Percentiles rank a stretch among this genome's conserved stretches.
These are phyloP conservation scores for Barbatosphaeria neglecta DNA, from an alignment of 495 filamentous ascomycete genomes.

Conservation along the genomic window DNA sequence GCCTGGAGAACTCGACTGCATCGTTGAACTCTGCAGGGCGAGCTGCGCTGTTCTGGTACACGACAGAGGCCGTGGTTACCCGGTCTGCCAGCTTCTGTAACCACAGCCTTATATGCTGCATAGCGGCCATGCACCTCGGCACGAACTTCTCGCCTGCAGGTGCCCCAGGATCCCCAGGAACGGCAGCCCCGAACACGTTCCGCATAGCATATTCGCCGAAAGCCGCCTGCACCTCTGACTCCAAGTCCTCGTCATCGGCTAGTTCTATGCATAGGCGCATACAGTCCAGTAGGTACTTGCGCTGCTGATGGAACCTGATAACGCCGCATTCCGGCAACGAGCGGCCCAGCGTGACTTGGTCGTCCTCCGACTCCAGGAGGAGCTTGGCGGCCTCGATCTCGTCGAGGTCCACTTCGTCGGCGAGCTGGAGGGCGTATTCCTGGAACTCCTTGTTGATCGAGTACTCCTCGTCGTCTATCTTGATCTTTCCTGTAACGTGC, in stretches of 20 bases:
- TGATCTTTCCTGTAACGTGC: slow-evolving; percentile 50
- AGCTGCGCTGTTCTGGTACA: slow-evolving; percentile 45
- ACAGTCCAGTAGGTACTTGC: slow-evolving; percentile 69
- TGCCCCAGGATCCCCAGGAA: slow-evolving; percentile 9
- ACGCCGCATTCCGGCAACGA: slow-evolving; percentile 59
- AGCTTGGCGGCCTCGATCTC: slow-evolving; percentile 71
- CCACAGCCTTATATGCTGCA: slow-evolving; percentile 63
- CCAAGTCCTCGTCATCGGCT: slow-evolving; percentile 40
- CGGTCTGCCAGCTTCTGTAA: slow-evolving; percentile 61
- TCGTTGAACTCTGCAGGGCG: slow-evolving; percentile 60
- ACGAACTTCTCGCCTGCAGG: slow-evolving; percentile 35
- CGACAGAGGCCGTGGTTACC: slow-evolving; percentile 53
- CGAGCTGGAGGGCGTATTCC: slow-evolving; percentile 62
- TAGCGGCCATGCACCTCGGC: slow-evolving; percentile 56
- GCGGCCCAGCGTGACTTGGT: slow-evolving; percentile 52
- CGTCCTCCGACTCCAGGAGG: slow-evolving; percentile 54
- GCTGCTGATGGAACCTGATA: slow-evolving; percentile 72
- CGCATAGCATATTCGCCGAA: slow-evolving; percentile 26
- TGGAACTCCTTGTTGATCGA: slow-evolving; percentile 78
- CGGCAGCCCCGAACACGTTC: slow-evolving; percentile 22
- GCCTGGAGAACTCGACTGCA: slow-evolving; percentile 57
- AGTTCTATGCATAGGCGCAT: slow-evolving; percentile 63
- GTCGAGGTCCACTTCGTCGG: slow-evolving; percentile 81
- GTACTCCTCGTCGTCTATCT: slow-evolving; percentile 59
- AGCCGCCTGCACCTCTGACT: slow-evolving; percentile 22